phyloP scores from a whole-genome alignment of 2,329 filamentous ascomycete genomes.

The Penicillium hesseltinei region DNA sequence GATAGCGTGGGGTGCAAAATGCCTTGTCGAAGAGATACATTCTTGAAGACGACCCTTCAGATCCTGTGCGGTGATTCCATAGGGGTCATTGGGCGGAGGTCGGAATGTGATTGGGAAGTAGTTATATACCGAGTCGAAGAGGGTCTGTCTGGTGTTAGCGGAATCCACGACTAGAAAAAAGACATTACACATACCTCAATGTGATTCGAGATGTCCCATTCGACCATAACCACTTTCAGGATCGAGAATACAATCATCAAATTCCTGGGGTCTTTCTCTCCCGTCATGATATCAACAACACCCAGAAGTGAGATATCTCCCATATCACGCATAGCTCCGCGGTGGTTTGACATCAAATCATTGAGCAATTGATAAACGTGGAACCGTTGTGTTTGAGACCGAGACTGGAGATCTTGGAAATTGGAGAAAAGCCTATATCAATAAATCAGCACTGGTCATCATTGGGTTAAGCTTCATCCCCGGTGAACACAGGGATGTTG shows the following conservation, averaged over 20 bases:
- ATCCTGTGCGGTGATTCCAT: conserved; percentile 67
- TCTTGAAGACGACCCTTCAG: conserved; percentile 63
- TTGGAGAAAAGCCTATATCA: conserved; percentile 47
- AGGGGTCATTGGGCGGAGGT: conserved; percentile 67
- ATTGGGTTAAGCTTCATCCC: conserved; percentile 13
- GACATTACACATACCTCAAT: conserved; percentile 49
- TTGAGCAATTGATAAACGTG: conserved; percentile 62
- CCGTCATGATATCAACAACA: conserved; percentile 64
- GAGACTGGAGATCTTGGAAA: conserved; percentile 58
- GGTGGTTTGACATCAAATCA: conserved; percentile 60
- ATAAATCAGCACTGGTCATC: conserved; percentile 15
- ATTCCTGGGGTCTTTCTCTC: conserved; percentile 68
- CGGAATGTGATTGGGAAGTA: conserved; percentile 72
- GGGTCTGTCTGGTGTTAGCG: conserved; percentile 35
- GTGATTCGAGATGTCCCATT: conserved; percentile 63
- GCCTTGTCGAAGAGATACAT: conserved; percentile 61
- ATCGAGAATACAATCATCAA: conserved; percentile 70
- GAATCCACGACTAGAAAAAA: background rate
- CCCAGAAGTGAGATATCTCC: conserved; percentile 60
- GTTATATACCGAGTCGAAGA: conserved; percentile 69
- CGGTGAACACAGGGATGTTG: background rate
- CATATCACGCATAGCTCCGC: conserved; percentile 56
- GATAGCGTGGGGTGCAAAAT: conserved; percentile 66
- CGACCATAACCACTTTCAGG: conserved; percentile 64
- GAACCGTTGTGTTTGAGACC: conserved; percentile 64